Conservation (phyloP, 768 basidiomycete genomes). For the Trametopsis cervina region DNA sequence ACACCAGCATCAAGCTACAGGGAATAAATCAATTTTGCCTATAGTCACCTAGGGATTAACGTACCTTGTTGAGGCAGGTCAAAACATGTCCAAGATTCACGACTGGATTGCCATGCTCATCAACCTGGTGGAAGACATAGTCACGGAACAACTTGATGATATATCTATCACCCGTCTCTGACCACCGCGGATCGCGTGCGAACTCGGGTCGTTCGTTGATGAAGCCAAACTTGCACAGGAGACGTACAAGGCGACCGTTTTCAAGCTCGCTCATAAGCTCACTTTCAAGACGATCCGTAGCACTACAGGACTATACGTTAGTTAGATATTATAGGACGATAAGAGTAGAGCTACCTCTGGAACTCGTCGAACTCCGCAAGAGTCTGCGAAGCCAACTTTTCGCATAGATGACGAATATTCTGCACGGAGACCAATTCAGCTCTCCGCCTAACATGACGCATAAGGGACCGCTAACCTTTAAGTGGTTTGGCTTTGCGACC, state of each 20-base stretch:
- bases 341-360: conserved; percentile 56
- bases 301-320: no score
- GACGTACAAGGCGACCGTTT: conserved; percentile 84
- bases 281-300: conserved; percentile 72
- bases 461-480: conserved; percentile 40
- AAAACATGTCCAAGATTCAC: conserved; percentile 89
- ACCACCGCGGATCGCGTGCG: conserved; percentile 94
- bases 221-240: conserved; percentile 93
- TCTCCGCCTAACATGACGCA: not conserved
- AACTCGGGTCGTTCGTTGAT: conserved; percentile 99
- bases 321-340: no score
- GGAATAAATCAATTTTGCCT: not conserved
- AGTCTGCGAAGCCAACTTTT: conserved; percentile 67
- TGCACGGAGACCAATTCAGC: conserved; percentile 25
- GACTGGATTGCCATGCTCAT: conserved; percentile 83
- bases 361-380: conserved; percentile 80
- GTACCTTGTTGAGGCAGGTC: conserved; percentile 87
- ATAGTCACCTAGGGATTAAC: conserved; percentile 12
- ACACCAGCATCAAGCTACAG: conserved; percentile 83
- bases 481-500: conserved; percentile 59
- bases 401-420: conserved; percentile 74
- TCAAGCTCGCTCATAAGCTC: conserved; percentile 88
- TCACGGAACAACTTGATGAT: conserved; percentile 98
- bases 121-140: conserved; percentile 96
- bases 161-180: conserved; percentile 96